Evolutionary conservation across 768 basidiomycete species (phyloP).

Genomic region (Mycena rebaudengoi): DNA sequence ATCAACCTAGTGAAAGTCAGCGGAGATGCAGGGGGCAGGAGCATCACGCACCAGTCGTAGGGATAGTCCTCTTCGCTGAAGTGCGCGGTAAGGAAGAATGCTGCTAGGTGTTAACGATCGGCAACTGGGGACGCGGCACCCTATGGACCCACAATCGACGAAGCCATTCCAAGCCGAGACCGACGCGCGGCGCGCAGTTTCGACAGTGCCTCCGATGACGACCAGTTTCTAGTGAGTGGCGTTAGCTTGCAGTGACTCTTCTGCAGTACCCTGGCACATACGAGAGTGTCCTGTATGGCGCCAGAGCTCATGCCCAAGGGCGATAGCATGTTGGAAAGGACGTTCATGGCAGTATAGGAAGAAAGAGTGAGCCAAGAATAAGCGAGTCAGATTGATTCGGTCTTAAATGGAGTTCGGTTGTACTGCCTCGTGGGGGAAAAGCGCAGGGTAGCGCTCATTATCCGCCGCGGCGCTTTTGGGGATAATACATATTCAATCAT

Average conservation of each 20-base stretch:
- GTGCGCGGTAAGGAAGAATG: constrained; percentile 90
- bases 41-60: constrained; percentile 73
- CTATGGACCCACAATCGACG: constrained; percentile 71
- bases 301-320: constrained; percentile 73
- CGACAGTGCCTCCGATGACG: constrained; percentile 89
- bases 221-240: constrained; percentile 74
- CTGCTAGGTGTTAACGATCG: constrained; percentile 40
- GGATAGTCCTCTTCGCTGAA: constrained; percentile 90
- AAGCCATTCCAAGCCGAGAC: constrained; percentile 91
- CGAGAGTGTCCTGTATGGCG: constrained; percentile 83
- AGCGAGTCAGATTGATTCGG: constrained; percentile 44
- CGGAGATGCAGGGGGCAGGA: constrained; percentile 8
- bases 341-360: constrained; percentile 68
- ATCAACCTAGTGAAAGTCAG: constrained; percentile 66
- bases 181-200: constrained; percentile 83
- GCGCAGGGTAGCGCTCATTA: constrained; percentile 26
- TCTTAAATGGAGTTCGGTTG: constrained; percentile 23
- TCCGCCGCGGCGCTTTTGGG: constrained; percentile 19
- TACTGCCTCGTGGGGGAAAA: constrained; percentile 21
- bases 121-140: not conserved
- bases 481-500: constrained; percentile 15
- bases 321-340: constrained; percentile 74
- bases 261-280: constrained; percentile 40
- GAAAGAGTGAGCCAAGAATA: constrained; percentile 44
- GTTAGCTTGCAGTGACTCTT: constrained; percentile 13